Conservation (phyloP, 371 early-diverging fungal species). For the Basidiobolus meristosporus region DNA sequence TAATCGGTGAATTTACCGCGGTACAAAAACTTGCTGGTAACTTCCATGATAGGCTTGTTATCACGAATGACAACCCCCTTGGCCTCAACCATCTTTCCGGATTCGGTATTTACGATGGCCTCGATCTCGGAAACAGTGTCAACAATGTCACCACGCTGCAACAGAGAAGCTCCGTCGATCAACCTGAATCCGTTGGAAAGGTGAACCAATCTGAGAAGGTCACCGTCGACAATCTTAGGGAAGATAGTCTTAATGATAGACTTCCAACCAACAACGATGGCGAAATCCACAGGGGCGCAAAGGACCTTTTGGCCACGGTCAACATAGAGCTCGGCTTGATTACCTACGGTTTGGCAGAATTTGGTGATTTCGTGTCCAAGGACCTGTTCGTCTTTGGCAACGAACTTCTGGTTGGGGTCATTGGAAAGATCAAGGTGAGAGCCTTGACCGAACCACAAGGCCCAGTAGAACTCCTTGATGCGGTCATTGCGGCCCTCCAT, state of each 20-base stretch:
- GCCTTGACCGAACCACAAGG: constrained; percentile 62
- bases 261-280: constrained; percentile 87
- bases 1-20: constrained; percentile 74
- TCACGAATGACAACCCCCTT: constrained; percentile 49
- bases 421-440: constrained; percentile 22
- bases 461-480: constrained; percentile 81
- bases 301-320: constrained; percentile 37
- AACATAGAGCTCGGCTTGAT: constrained; percentile 75
- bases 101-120: constrained; percentile 63
- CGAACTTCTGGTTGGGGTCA: constrained; percentile 32
- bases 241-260: constrained; percentile 84
- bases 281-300: constrained; percentile 84
- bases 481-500: constrained; percentile 87
- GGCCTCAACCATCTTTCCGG: constrained; percentile 84
- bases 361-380: constrained; percentile 42
- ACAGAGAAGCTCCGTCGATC: constrained; percentile 54
- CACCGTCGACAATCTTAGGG: constrained; percentile 87
- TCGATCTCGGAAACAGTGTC: constrained; percentile 56
- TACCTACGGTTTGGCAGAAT: constrained; percentile 79
- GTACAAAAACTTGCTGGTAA: constrained; percentile 75
- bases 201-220: constrained; percentile 81
- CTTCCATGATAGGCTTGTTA: constrained; percentile 47
- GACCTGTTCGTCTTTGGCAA: constrained; percentile 39
- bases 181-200: constrained; percentile 85
- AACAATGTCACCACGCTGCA: constrained; percentile 70